Conservation (phyloP, 192 early-diverging fungal species). For the Jimgerdemannia flammicorona region DNA sequence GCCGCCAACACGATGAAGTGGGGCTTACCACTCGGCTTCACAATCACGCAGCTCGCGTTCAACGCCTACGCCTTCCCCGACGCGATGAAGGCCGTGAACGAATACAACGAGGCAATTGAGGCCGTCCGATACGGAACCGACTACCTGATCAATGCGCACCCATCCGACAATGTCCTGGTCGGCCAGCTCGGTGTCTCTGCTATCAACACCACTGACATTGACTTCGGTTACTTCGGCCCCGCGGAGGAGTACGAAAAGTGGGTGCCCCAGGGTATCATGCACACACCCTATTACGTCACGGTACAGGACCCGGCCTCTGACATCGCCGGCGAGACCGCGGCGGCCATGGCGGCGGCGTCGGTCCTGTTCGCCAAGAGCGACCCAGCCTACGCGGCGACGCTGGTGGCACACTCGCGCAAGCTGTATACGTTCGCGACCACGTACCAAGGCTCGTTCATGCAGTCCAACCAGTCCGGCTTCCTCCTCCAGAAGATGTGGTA, state of each 20-base stretch:
- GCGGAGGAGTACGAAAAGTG: no score
- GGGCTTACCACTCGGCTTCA: constrained; percentile 48
- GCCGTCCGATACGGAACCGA: constrained; percentile 41
- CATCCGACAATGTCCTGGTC: no score
- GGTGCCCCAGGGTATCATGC: no score
- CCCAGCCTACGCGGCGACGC: constrained; percentile 32
- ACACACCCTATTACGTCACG: no score
- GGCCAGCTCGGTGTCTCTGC: no score
- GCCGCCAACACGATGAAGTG: constrained; percentile 60
- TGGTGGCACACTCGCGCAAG: constrained; percentile 41
- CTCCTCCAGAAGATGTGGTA: constrained; percentile 36
- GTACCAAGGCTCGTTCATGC: constrained; percentile 22
- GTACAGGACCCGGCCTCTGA: constrained; percentile 22
- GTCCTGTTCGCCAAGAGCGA: constrained; percentile 48
- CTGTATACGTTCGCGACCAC: constrained; percentile 41
- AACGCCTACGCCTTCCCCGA: constrained; percentile 42
- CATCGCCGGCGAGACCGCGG: constrained; percentile 47
- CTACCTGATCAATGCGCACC: no score
- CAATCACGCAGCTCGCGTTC: constrained; percentile 44
- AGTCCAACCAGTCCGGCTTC: constrained; percentile 25
- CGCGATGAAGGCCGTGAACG: constrained; percentile 36
- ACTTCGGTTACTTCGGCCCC: no score
- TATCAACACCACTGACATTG: no score
- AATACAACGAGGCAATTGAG: constrained; percentile 34
- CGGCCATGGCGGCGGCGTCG: constrained; percentile 50